Percentiles rank a stretch among this genome's conserved stretches.
Conservation (phyloP, 306 rosid species). For the Geum urbanum region DNA sequence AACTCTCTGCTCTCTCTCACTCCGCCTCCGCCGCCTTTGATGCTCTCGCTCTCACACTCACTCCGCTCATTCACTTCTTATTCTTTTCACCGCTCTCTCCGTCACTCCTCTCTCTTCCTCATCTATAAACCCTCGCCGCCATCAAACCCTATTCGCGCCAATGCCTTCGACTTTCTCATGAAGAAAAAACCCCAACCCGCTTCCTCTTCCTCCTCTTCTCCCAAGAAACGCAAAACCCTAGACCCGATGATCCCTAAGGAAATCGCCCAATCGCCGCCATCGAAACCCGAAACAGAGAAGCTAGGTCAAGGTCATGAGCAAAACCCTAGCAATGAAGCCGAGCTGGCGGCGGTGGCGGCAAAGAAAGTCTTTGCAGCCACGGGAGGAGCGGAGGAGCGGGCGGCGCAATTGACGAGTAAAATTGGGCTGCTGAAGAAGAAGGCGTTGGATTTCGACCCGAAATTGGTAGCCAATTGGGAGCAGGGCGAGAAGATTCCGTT, state of each 20-base stretch:
- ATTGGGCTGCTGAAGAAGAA: constrained; percentile 49
- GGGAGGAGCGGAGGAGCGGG: constrained; percentile 29
- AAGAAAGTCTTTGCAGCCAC: too few species aligned
- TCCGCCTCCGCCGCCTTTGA: constrained; percentile 3
- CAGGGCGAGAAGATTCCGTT: constrained; percentile 66
- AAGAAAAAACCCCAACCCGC: constrained; percentile 40
- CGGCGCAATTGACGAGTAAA: constrained; percentile 43
- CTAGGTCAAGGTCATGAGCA: constrained; percentile 13
- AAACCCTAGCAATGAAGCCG: background rate
- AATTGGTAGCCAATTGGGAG: constrained; percentile 49
- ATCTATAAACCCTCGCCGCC: constrained; percentile 5
- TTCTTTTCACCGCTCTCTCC: background rate
- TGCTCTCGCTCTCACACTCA: constrained; percentile 36
- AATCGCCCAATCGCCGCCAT: background rate
- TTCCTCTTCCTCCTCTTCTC: constrained; percentile 27
- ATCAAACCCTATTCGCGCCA: constrained; percentile 26
- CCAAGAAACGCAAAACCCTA: constrained; percentile 56
- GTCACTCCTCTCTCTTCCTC: constrained; percentile 18
- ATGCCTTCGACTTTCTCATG: constrained; percentile 81
- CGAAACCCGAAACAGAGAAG: background rate
- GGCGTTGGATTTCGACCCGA: constrained; percentile 55
- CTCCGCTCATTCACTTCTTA: background rate
- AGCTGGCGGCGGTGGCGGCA: constrained; percentile 13
- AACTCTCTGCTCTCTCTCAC: too few species aligned
- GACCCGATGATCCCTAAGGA: background rate